Evolutionary conservation across 192 early-diverging fungal species (phyloP).

Genomic region (Rhizophlyctis rosea): DNA sequence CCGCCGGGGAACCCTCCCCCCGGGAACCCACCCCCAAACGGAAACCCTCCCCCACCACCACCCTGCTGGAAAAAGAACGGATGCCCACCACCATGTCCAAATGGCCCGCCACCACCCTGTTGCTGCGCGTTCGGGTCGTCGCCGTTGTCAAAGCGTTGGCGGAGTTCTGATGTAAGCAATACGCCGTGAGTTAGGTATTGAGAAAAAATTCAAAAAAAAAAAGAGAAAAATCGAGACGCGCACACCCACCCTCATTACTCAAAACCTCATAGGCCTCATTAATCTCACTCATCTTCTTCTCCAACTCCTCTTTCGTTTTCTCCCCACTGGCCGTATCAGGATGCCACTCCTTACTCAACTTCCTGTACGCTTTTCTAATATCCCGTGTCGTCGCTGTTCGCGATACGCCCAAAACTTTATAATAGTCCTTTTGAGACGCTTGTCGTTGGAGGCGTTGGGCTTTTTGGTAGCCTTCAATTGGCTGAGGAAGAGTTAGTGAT

Average conservation of each 20-base stretch:
- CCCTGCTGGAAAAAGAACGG: too few relatives aligned
- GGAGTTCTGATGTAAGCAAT: slow-evolving; percentile 5
- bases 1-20: too few relatives aligned
- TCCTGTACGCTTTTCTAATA: slow-evolving; percentile 91
- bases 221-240: slow-evolving; percentile 2
- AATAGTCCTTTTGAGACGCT: slow-evolving; percentile 78
- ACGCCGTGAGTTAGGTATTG: slow-evolving; percentile 1
- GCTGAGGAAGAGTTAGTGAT: slow-evolving; percentile 40
- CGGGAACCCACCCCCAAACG: too few relatives aligned
- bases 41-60: too few relatives aligned
- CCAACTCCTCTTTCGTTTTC: slow-evolving; percentile 68
- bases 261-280: slow-evolving; percentile 90
- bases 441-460: slow-evolving; percentile 61
- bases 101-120: too few relatives aligned
- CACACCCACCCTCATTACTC: slow-evolving; percentile 40
- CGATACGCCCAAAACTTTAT: slow-evolving; percentile 87
- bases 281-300: slow-evolving; percentile 87
- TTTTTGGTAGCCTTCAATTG: slow-evolving; percentile 44
- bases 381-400: slow-evolving; percentile 69
- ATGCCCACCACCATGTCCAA: too few relatives aligned
- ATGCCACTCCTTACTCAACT: slow-evolving; percentile 81
- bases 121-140: slow-evolving; percentile 62
- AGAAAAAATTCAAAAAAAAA: slow-evolving; percentile 11
- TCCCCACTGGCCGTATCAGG: slow-evolving; percentile 68
- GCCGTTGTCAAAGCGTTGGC: slow-evolving; percentile 48